A percentile compares a stretch with the other conserved stretches of the same genome.
phyloP scores from a whole-genome alignment of 106 monocot genomes.

The Cymbidium sinense region DNA sequence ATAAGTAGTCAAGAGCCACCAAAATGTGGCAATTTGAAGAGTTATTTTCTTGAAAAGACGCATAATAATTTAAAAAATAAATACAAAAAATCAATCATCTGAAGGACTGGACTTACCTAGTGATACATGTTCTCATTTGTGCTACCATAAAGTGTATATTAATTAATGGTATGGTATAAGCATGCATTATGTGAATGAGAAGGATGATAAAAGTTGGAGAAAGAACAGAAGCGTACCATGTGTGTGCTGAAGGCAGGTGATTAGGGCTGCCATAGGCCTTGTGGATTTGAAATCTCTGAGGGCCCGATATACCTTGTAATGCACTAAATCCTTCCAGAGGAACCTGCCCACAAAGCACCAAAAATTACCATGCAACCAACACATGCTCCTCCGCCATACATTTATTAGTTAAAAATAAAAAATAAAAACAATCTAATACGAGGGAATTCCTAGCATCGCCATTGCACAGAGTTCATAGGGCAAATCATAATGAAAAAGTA shows the following conservation, averaged over 20 bases:
- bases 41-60: no score
- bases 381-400: neutral
- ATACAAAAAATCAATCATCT: no score
- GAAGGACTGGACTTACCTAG: no score
- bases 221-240: conserved; percentile 53
- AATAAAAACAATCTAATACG: no score
- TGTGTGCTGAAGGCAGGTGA: conserved; percentile 93
- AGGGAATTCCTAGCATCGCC: neutral
- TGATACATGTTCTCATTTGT: no score
- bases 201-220: neutral
- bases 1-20: no score
- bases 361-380: neutral
- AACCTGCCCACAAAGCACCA: conserved; percentile 42
- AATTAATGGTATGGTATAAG: no score
- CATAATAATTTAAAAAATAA: no score
- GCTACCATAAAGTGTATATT: no score
- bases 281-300: conserved; percentile 95
- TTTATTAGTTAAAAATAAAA: neutral
- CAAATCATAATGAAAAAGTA: no score
- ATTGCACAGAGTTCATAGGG: no score
- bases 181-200: neutral
- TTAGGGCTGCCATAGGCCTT: conserved; percentile 89
- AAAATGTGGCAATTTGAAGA: no score
- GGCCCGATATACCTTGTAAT: conserved; percentile 93
- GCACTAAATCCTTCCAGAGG: conserved; percentile 98